Evolutionary conservation across 2,329 filamentous ascomycete genomes (phyloP), one percentile per base, ranked within the genome.

Genomic region (Penicillium frequentans): DNA sequence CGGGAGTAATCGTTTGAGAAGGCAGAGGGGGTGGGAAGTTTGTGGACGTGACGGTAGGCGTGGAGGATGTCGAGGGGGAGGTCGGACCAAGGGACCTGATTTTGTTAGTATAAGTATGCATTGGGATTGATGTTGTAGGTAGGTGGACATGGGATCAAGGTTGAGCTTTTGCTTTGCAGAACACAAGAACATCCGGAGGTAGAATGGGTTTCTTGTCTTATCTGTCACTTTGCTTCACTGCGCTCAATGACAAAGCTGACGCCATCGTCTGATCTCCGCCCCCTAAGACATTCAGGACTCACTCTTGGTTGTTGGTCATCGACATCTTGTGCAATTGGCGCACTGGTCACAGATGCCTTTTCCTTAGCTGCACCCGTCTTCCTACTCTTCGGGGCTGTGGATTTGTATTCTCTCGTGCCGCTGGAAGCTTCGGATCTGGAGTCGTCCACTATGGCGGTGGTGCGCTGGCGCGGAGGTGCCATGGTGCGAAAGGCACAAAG

Each of bases 391-490:
- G 63, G 58, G 9, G 68, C 57, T 8, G 68, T 65, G 9, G 62
- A 54, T 52, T 70, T 73, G 47, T 67, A 67, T 56, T 77, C 75
- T 63, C 70, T 74, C 14, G 75, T 73, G 43, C 73, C 70, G 58
- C 75, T 80, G 35, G 78, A 79, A n/a, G 76, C 73, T 70, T 81
- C 78, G 19, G 78, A 79, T 57, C 78, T 70, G 26, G 77, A 78
- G 64, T 81, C 79, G 56, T 81, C 79, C 48, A 75, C 66, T 54
- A 68, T 62, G 23, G 71, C 68, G 27, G 71, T 60, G 48, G 71
- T 69, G 52, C 77, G 76, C 64, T 76, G 75, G 57, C 77, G 77
- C 64, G 78, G 75, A 63, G 79, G 78, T 57, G 77, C 73, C 78
- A 80, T 80, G 59, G 55, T 62, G 42, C 57, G 26, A 49, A 23